Base-by-base conservation (phyloP, 116 monocot species). In the Trichopus zeylanicus region DNA sequence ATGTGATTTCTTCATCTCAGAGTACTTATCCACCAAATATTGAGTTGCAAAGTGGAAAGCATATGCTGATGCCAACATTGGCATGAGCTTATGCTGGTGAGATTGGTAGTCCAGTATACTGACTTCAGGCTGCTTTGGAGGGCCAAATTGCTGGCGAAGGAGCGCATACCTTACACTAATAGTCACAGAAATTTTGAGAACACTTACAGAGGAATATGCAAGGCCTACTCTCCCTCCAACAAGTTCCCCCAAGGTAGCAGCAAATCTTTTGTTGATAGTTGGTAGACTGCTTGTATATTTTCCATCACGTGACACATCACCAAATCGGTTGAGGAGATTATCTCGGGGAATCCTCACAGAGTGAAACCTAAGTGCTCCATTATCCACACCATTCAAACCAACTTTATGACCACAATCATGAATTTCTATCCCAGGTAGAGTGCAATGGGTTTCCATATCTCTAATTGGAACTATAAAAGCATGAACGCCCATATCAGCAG, bases 81-180 rank as follows among this genome's bases (percentile, higher is more conserved):
- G 95, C 95, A 95, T 95, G 37, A 95, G 81, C 64, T 77, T 86
- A 56, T 89, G 90, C 61, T 95, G 95, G 46, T 95, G 95, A 61
- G 95, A 95, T 63, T 86, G 95, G 67, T 95, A 95, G 30, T 95
- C 95, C 67, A 95, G 51, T 64, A 95, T 85, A 51, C 81, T 76
- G 57, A 95, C 70, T 63, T 95, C 95, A 6, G 95, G 81, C 62
- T 90, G 55, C 65, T 81, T 83, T 3, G 86, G 76, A 46, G 95
- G 95, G 49, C 95, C 95, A 62, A 95, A 95, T 73, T 95, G 95
- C 65, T 86, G 95, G 22, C 95, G 86, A 30, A 95, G 86, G 6
- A 95, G 64, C 54, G 95, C 80, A 47, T 95, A 95, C 58, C 95
- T 75, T 15, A 84, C 74, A 16, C 86, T 84, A 61, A 89, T 95